Percentiles rank a stretch among this genome's conserved stretches.
Evolutionary conservation across 75 land plant species (phyloP).

Genomic region (Adiantum capillusveneris): DNA sequence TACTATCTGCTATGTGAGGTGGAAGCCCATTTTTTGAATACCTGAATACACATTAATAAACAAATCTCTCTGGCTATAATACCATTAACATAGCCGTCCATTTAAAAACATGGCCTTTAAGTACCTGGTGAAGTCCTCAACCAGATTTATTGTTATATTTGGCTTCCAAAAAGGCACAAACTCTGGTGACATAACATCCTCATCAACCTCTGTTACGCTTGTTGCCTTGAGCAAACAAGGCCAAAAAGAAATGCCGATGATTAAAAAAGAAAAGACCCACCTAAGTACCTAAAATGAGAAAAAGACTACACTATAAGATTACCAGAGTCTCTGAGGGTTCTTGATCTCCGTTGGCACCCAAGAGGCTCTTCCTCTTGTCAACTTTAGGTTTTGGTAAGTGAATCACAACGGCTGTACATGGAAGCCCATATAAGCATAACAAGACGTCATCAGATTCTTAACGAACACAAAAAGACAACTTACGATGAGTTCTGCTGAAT

Average conservation of each 20-base stretch:
- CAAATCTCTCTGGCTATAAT: too few relatives aligned
- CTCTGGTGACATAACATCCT: constrained; percentile 31
- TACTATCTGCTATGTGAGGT: constrained; percentile 79
- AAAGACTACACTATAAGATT: not conserved
- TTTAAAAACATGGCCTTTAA: too few relatives aligned
- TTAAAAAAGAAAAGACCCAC: too few relatives aligned
- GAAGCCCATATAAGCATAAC: too few relatives aligned
- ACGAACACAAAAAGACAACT: constrained; percentile 12
- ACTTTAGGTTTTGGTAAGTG: constrained; percentile 78
- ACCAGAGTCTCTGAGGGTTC: constrained; percentile 28
- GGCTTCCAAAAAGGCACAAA: constrained; percentile 94
- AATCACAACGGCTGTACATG: constrained; percentile 58
- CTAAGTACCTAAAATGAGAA: not conserved
- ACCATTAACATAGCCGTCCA: too few relatives aligned
- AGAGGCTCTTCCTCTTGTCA: constrained; percentile 69
- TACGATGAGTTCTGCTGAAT: constrained; percentile 65
- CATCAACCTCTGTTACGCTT: not conserved
- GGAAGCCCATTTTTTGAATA: constrained; percentile 31
- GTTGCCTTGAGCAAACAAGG: not conserved
- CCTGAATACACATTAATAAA: not conserved
- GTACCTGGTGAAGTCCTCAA: constrained; percentile 88
- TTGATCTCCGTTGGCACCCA: constrained; percentile 31
- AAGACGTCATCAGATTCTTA: too few relatives aligned
- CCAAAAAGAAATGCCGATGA: too few relatives aligned
- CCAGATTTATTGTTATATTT: constrained; percentile 86